These are phyloP conservation scores for Lagenaria siceraria DNA, from an alignment of 306 rosid species.

Conservation along the genomic window DNA sequence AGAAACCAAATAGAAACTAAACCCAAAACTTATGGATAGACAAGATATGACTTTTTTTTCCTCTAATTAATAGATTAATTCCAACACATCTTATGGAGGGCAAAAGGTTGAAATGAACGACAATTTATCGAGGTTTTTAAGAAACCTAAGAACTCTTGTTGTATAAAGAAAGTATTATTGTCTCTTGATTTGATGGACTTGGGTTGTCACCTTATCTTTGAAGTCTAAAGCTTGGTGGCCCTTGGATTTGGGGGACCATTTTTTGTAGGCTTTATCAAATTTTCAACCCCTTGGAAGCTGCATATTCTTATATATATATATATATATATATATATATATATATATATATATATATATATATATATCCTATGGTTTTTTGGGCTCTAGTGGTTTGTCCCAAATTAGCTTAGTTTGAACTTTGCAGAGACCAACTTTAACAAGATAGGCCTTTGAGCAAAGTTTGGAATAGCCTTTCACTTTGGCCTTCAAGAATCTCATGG, in stretches of 20 bases:
- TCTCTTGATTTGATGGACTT: neutral
- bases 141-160: too few species aligned
- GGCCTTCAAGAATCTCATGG: neutral
- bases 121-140: neutral
- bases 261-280: neutral
- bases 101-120: neutral
- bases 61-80: too few species aligned
- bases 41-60: too few species aligned
- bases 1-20: too few species aligned
- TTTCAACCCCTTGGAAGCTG: neutral
- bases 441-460: neutral
- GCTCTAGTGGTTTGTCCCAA: neutral
- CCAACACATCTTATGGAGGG: too few species aligned
- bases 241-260: neutral
- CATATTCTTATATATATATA: neutral
- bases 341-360: too few species aligned
- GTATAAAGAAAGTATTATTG: too few species aligned
- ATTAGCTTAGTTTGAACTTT: neutral
- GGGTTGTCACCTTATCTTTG: neutral
- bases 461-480: neutral
- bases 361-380: neutral
- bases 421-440: neutral
- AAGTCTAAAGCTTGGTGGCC: neutral
- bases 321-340: too few species aligned
- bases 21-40: too few species aligned